Conservation (phyloP, 345 rosid species). For the Eucalyptus pauciflora region DNA sequence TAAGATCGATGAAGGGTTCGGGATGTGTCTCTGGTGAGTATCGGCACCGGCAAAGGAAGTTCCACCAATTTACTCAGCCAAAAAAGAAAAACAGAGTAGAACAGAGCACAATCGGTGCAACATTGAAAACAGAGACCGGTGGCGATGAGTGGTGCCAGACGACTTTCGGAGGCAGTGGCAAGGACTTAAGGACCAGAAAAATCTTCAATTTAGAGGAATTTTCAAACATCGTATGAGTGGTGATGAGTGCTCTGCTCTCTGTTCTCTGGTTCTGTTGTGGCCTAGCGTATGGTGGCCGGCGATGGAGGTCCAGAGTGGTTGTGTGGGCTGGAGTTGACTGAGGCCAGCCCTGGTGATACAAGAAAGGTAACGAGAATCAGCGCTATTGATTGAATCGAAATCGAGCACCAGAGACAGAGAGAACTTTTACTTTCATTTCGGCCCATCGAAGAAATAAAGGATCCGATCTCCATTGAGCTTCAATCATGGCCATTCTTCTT, state of each 20-base stretch:
- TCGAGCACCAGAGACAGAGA: neutral
- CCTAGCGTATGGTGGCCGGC: fast-evolving
- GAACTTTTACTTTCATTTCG: neutral
- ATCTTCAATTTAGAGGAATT: neutral
- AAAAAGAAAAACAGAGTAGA: neutral
- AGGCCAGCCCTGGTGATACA: fast-evolving
- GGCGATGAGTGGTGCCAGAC: neutral
- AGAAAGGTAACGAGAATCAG: neutral
- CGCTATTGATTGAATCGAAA: fast-evolving
- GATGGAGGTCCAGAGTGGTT: neutral
- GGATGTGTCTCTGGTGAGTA: too few species aligned
- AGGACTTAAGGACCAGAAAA: neutral
- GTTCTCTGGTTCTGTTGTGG: neutral
- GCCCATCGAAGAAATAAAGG: neutral
- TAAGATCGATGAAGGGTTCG: too few species aligned
- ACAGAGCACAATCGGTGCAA: neutral
- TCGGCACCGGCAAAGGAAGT: fast-evolving
- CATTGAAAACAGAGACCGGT: neutral
- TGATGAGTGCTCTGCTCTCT: neutral
- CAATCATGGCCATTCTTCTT: neutral
- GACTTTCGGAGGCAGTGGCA: fast-evolving
- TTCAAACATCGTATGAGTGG: neutral
- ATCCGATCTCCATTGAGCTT: neutral
- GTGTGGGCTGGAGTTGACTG: neutral
- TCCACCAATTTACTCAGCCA: too few species aligned